Conservation (phyloP, 257 asterid species). For the Penstemon barbatus region DNA sequence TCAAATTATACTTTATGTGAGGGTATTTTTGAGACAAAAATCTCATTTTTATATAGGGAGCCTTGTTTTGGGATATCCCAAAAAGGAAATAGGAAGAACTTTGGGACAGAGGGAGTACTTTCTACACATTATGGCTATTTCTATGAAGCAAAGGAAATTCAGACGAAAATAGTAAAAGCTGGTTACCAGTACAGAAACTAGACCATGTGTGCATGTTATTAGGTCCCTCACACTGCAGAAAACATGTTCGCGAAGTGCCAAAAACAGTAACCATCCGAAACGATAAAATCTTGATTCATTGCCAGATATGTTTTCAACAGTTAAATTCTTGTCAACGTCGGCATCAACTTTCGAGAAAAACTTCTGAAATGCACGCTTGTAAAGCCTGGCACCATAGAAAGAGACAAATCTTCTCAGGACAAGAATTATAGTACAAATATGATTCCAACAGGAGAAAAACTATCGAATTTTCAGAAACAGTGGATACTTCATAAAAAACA, state of each 20-base stretch:
- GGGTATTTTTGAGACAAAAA: too few species aligned
- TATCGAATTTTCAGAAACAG: too few species aligned
- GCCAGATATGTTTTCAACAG: constrained; percentile 33
- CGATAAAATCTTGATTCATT: constrained; percentile 62
- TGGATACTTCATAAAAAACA: constrained; percentile 6
- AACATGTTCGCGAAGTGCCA: constrained; percentile 76
- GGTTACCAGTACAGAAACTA: constrained; percentile 85
- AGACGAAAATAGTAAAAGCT: constrained; percentile 27
- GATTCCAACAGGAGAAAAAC: constrained; percentile 5
- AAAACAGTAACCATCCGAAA: constrained; percentile 92
- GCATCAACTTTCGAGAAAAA: constrained; percentile 55
- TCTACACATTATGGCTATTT: constrained; percentile 11
- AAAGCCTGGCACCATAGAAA: constrained; percentile 56
- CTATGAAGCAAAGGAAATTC: constrained; percentile 4
- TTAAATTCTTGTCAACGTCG: constrained; percentile 45
- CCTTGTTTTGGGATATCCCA: too few species aligned
- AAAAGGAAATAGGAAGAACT: too few species aligned
- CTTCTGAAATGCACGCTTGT: constrained; percentile 71
- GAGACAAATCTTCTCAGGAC: constrained; percentile 8
- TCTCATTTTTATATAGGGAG: too few species aligned
- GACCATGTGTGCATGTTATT: constrained; percentile 86
- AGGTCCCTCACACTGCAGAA: constrained; percentile 76
- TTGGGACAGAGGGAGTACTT: too few species aligned
- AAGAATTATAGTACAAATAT: constrained; percentile 4
- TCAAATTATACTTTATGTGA: too few species aligned